phyloP scores from a whole-genome alignment of 352 stramenopile species.

The Phytopythium cucurbitacearum region DNA sequence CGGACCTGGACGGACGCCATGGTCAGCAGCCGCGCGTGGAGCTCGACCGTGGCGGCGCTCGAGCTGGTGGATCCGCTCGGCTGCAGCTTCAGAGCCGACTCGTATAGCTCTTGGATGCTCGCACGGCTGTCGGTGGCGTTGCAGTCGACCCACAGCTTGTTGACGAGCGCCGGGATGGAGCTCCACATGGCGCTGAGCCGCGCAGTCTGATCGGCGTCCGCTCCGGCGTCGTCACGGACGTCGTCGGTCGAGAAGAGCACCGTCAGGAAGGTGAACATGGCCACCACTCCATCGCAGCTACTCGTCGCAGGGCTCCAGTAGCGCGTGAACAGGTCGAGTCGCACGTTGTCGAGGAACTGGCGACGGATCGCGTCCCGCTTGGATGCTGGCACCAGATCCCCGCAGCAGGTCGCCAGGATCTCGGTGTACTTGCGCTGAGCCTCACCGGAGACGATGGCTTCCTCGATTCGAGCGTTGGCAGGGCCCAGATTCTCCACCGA shows the following conservation, averaged over 20 bases:
- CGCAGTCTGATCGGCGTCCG: background rate
- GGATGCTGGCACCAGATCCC: background rate
- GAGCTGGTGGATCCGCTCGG: too few species aligned
- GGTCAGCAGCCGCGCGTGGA: slow-evolving; percentile 1
- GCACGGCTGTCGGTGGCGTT: too few species aligned
- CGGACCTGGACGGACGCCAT: slow-evolving; percentile 2
- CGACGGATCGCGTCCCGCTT: background rate
- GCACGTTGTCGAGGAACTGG: slow-evolving; percentile 2
- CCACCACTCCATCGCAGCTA: background rate
- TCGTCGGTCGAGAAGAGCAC: slow-evolving; percentile 4
- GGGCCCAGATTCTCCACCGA: slow-evolving; percentile 1
- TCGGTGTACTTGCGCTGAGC: slow-evolving; percentile 3
- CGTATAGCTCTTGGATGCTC: background rate
- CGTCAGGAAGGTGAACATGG: slow-evolving; percentile 4
- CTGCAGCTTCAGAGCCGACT: background rate
- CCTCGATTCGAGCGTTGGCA: background rate
- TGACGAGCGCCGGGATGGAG: background rate
- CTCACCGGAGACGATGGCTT: background rate
- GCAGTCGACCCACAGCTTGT: background rate
- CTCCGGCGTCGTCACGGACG: slow-evolving; percentile 1
- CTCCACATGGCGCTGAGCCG: background rate
- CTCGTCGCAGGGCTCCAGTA: slow-evolving; percentile 3
- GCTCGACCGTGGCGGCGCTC: background rate
- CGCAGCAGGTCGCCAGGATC: background rate
- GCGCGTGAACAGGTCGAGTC: slow-evolving; percentile 5